Conservation (phyloP, 306 rosid species). For the Mimosa pudica region DNA sequence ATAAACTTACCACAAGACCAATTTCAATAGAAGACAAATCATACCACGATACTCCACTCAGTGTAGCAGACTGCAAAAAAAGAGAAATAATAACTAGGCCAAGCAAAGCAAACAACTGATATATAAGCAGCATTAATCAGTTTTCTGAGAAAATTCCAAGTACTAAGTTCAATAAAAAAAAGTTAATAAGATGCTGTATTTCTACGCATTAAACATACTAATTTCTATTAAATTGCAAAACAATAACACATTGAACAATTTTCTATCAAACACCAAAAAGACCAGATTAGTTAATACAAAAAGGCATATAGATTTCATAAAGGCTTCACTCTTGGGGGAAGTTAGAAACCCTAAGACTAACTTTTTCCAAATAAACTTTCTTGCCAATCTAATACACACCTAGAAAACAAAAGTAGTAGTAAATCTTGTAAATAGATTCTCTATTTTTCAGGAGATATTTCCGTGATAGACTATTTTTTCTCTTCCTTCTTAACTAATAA, state of each 20-base stretch:
- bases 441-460: not conserved
- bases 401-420: not conserved
- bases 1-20: constrained; percentile 84
- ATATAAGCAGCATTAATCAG: constrained; percentile 15
- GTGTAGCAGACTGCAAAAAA: constrained; percentile 69
- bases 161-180: constrained; percentile 24
- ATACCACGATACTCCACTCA: constrained; percentile 90
- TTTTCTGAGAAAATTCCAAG: constrained; percentile 16
- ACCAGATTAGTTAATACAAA: not conserved
- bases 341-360: not conserved
- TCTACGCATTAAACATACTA: not conserved
- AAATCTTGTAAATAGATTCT: not conserved
- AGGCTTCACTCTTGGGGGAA: not conserved
- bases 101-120: constrained; percentile 4
- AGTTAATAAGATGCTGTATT: not conserved
- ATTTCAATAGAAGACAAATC: constrained; percentile 72
- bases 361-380: not conserved
- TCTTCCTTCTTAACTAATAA: not conserved
- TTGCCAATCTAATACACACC: not conserved
- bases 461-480: not conserved
- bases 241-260: not conserved
- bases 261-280: not conserved
- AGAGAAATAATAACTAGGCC: constrained; percentile 29
- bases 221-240: not conserved
- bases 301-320: not conserved